A percentile compares a stretch with the other conserved stretches of the same genome.
Evolutionary conservation across 768 basidiomycete species (phyloP).

Genomic region (Tricholoma saponaceum): DNA sequence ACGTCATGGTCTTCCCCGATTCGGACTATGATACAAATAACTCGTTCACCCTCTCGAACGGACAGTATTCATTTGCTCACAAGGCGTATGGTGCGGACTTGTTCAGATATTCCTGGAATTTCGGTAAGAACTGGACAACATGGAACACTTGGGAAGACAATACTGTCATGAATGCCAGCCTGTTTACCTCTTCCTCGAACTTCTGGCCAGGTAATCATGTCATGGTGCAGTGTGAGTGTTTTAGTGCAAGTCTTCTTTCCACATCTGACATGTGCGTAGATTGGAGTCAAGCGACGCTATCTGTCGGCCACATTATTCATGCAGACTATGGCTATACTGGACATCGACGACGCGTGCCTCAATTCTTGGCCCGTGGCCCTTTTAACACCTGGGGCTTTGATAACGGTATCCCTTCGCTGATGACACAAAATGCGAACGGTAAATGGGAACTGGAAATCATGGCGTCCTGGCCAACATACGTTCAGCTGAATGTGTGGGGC

Average conservation of each 20-base stretch:
- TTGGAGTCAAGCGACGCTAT: conserved; percentile 67
- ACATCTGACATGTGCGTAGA: conserved; percentile 38
- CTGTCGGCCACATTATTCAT: conserved; percentile 67
- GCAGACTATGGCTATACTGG: conserved; percentile 64
- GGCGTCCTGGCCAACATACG: conserved; percentile 84
- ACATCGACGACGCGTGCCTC: conserved; percentile 72
- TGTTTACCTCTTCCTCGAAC: conserved; percentile 45
- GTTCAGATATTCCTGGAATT: conserved; percentile 86
- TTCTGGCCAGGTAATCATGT: conserved; percentile 87
- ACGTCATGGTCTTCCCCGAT: conserved; percentile 84
- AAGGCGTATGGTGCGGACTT: conserved; percentile 81
- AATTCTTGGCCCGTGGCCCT: conserved; percentile 81
- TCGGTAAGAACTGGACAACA: conserved; percentile 76
- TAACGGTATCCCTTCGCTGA: conserved; percentile 66
- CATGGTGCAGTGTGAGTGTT: conserved; percentile 77
- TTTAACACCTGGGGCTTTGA: conserved; percentile 95
- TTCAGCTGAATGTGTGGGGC: conserved; percentile 88
- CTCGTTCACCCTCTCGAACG: conserved; percentile 54
- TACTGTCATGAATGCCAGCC: conserved; percentile 55
- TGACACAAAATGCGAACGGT: conserved; percentile 60
- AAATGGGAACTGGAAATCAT: conserved; percentile 88
- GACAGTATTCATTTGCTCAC: conserved; percentile 75
- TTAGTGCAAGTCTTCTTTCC: not conserved
- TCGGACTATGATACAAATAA: conserved; percentile 66
- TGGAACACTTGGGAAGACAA: conserved; percentile 80